Base-by-base conservation (phyloP, 805 yeast genomes). In the Saturnispora hagleri region DNA sequence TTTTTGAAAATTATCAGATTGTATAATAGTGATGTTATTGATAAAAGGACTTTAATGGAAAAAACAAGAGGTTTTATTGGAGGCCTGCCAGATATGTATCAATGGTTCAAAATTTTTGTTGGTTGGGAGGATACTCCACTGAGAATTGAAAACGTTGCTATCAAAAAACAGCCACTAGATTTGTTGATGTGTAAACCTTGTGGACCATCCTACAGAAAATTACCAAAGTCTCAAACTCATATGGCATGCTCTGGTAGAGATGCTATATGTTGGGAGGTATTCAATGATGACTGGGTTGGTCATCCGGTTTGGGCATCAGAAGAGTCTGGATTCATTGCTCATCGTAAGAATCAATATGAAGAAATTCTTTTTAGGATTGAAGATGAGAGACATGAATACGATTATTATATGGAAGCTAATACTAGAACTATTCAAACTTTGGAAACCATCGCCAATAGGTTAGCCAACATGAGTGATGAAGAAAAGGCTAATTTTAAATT, bases 261-360 rank as follows among this genome's bases (percentile, higher is more conserved):
- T 69, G 98, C 91, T 61, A 86, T 93, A 90, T 93, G 99, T 66
- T 91, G 97, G 97, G 97, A 91, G 63, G 97, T 93, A 15, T 76
- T 93, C 60, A 93, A 93, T 68, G 99, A 93, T 67, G 98, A 91
- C 69, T 93, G 98, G 97, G 98, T 93, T 35, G 97, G 97, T 6
- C 98, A 93, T 69, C 99, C 99, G 22, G 95, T 96, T n/a, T 93
- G 99, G 99, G 99, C 98, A 4, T 91, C 98, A 0, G 99, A 93
- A 67, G 99, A 93, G 67, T 87, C 97, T 12, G 99, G 99, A 0
- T 93, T 91, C 62, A 90, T 93, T 65, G 97, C 99, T n/a, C 99
- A 93, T 67, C 81, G 98, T 58, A 93, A 93, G 69, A 93, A 93
- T 65, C 99, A 93, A 70, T 93, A 91, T 66, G 99, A 93, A 69